Conservation (phyloP, 1,139 yeast species). For the Yamadazyma membranifaciens region DNA sequence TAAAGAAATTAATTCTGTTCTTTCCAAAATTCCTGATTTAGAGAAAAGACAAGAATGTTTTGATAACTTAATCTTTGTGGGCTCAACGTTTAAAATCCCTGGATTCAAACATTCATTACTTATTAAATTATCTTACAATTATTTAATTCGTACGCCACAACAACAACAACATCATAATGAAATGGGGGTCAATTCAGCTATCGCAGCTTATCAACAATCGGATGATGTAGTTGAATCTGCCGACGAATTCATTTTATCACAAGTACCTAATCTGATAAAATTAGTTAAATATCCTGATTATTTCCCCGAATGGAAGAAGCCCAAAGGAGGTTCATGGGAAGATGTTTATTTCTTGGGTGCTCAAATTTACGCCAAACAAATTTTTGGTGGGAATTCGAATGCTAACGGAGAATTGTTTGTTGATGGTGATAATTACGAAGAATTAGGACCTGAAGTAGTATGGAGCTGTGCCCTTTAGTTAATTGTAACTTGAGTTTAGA, state of each 20-base stretch:
- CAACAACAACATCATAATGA: slow-evolving; percentile 25
- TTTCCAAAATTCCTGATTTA: slow-evolving; percentile 60
- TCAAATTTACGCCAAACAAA: slow-evolving; percentile 82
- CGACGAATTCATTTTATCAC: slow-evolving; percentile 37
- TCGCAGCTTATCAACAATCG: slow-evolving; percentile 45
- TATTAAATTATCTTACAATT: slow-evolving; percentile 57
- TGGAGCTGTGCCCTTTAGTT: slow-evolving; percentile 38
- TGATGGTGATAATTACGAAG: slow-evolving; percentile 71
- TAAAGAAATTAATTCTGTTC: slow-evolving; percentile 50
- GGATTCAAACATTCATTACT: slow-evolving; percentile 77
- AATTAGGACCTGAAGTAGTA: slow-evolving; percentile 71
- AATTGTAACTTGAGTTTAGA: too few species aligned
- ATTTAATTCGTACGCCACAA: slow-evolving; percentile 42
- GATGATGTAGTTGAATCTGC: slow-evolving; percentile 30
- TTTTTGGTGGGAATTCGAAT: slow-evolving; percentile 62
- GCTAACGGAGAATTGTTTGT: slow-evolving; percentile 66
- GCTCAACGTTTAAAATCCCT: slow-evolving; percentile 68
- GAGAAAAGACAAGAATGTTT: slow-evolving; percentile 80
- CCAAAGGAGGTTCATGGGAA: slow-evolving; percentile 64
- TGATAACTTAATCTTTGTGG: slow-evolving; percentile 79
- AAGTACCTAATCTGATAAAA: slow-evolving; percentile 75
- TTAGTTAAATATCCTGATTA: slow-evolving; percentile 80
- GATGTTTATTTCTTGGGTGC: slow-evolving; percentile 82
- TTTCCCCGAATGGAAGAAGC: slow-evolving; percentile 92
- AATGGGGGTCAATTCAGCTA: slow-evolving; percentile 40